Percentiles rank a stretch among this genome's conserved stretches.
Evolutionary conservation across 1,139 yeast species (phyloP).

Genomic region (Magnusiomyces paraingens): DNA sequence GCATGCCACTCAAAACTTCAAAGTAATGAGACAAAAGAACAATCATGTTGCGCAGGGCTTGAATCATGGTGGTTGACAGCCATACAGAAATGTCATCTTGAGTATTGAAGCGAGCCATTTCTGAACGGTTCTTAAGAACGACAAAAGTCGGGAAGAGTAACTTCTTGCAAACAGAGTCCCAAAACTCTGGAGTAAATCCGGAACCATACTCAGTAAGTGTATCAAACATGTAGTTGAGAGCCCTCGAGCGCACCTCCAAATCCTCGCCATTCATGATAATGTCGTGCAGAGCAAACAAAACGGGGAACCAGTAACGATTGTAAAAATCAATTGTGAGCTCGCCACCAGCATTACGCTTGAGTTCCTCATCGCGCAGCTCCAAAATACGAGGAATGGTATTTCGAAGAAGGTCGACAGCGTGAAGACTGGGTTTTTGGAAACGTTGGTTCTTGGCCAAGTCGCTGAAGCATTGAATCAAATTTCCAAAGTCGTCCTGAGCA

Average conservation of each 20-base stretch:
- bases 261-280: slow-evolving; percentile 92
- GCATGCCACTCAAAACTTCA: slow-evolving; percentile 60
- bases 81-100: slow-evolving; percentile 89
- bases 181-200: slow-evolving; percentile 63
- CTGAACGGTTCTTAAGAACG: slow-evolving; percentile 72
- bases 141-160: slow-evolving; percentile 86
- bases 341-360: slow-evolving; percentile 28
- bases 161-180: slow-evolving; percentile 75
- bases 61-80: slow-evolving; percentile 93
- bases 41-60: slow-evolving; percentile 86
- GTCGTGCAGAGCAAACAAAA: slow-evolving; percentile 77
- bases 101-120: slow-evolving; percentile 54
- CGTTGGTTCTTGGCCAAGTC: slow-evolving; percentile 77
- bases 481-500: slow-evolving; percentile 67
- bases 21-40: slow-evolving; percentile 77
- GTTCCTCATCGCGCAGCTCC: slow-evolving; percentile 16
- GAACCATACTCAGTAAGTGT: slow-evolving; percentile 73
- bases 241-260: slow-evolving; percentile 86
- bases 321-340: slow-evolving; percentile 36
- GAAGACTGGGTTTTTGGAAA: slow-evolving; percentile 74
- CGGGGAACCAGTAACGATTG: slow-evolving; percentile 65
- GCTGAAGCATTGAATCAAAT: slow-evolving; percentile 69
- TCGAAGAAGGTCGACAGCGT: slow-evolving; percentile 71
- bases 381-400: slow-evolving; percentile 34
- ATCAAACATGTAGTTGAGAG: slow-evolving; percentile 76